These are phyloP conservation scores for Ambrosiella cleistominuta DNA, from an alignment of 2,329 filamentous ascomycete genomes.

Conservation along the genomic window DNA sequence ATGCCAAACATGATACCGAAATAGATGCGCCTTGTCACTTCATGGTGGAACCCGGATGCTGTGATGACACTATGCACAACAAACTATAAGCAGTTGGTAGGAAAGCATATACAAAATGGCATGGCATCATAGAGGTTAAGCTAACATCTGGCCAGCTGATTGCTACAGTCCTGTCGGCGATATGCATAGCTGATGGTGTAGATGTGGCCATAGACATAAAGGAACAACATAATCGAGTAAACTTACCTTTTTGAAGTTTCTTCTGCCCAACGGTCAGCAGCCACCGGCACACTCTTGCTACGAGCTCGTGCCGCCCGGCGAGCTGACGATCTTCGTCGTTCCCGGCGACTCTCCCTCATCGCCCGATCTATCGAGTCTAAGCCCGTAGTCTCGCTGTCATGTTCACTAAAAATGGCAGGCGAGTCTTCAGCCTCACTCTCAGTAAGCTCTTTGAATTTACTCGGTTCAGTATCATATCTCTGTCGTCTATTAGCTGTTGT, in stretches of 20 bases:
- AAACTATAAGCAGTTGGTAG: too few relatives aligned
- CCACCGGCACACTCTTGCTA: conserved; percentile 6
- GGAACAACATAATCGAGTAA: not conserved
- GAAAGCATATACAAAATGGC: too few relatives aligned
- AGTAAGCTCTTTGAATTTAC: conserved; percentile 5
- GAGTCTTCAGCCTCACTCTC: not conserved
- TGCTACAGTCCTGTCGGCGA: too few relatives aligned
- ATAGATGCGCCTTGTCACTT: too few relatives aligned
- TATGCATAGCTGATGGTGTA: too few relatives aligned
- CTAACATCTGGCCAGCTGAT: too few relatives aligned
- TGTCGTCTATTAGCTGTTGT: not conserved
- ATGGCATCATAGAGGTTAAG: too few relatives aligned
- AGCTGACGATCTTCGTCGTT: conserved; percentile 3
- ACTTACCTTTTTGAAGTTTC: not conserved
- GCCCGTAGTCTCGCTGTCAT: conserved; percentile 4
- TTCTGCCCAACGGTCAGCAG: not conserved
- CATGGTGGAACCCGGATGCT: too few relatives aligned
- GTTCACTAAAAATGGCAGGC: conserved; percentile 3
- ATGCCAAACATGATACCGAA: too few relatives aligned
- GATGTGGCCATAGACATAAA: too few relatives aligned
- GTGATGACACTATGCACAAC: too few relatives aligned
- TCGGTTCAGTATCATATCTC: conserved; percentile 8
- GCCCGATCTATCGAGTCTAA: conserved; percentile 1
- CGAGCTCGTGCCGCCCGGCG: conserved; percentile 2
- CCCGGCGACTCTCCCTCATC: conserved; percentile 1